A percentile compares a stretch with the other conserved stretches of the same genome.
phyloP scores from a whole-genome alignment of 192 early-diverging fungal genomes.

The Dissophora ornata region DNA sequence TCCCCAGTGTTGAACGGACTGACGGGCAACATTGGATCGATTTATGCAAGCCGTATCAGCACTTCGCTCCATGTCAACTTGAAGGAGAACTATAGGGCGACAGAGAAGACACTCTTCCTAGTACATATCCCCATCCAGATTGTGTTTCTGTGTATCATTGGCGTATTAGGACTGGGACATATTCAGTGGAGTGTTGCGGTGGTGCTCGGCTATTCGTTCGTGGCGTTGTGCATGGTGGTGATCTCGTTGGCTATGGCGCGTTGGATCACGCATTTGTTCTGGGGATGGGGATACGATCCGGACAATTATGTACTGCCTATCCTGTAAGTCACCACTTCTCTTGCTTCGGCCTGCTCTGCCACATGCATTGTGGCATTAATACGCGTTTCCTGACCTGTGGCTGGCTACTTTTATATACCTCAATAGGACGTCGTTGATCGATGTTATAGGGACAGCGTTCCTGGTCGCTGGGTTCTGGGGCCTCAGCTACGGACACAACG shows the following conservation, averaged over 20 bases:
- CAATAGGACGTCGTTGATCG: slow-evolving; percentile 73
- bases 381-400: too few relatives aligned
- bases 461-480: slow-evolving; percentile 63
- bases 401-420: slow-evolving; percentile 28
- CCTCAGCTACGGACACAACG: slow-evolving; percentile 13
- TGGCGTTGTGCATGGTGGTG: slow-evolving; percentile 46
- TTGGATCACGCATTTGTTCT: slow-evolving; percentile 66
- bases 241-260: slow-evolving; percentile 67
- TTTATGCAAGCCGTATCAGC: slow-evolving; percentile 81
- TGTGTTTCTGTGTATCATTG: slow-evolving; percentile 61
- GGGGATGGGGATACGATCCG: slow-evolving; percentile 77
- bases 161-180: slow-evolving; percentile 36
- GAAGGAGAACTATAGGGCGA: slow-evolving; percentile 59
- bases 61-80: slow-evolving; percentile 73
- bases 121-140: slow-evolving; percentile 81
- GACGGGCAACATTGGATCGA: slow-evolving; percentile 82
- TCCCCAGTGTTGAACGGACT: slow-evolving; percentile 77
- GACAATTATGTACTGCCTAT: slow-evolving; percentile 78
- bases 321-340: slow-evolving; percentile 58
- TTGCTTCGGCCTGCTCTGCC: too few relatives aligned
- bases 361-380: too few relatives aligned
- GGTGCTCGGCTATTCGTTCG: slow-evolving; percentile 23
- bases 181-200: slow-evolving; percentile 42
- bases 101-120: slow-evolving; percentile 69
- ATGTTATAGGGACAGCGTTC: slow-evolving; percentile 74